These are phyloP conservation scores for Solanum appendiculatum DNA, from an alignment of 257 asterid genomes.

Conservation along the genomic window DNA sequence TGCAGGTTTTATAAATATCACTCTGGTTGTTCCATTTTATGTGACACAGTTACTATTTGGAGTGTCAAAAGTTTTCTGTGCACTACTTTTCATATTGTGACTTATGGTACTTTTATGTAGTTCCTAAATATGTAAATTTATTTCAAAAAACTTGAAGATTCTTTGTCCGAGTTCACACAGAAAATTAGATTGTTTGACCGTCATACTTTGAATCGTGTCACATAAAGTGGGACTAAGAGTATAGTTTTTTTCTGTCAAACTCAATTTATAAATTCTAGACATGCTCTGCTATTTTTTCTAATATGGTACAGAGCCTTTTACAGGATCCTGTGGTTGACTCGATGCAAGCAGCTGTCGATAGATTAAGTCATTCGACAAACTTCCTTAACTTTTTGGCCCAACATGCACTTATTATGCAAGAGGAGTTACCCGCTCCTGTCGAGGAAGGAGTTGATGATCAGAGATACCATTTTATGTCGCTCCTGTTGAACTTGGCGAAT, in stretches of 20 bases:
- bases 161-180: neutral
- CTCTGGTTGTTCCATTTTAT: neutral
- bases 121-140: neutral
- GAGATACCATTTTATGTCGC: constrained; percentile 87
- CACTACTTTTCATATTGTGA: neutral
- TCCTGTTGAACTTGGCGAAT: constrained; percentile 77
- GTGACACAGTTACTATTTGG: neutral
- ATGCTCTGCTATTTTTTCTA: constrained; percentile 4
- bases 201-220: neutral
- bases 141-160: neutral
- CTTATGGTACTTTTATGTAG: neutral
- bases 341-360: constrained; percentile 67
- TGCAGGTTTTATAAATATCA: neutral
- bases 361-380: constrained; percentile 78
- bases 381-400: constrained; percentile 84
- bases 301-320: constrained; percentile 6
- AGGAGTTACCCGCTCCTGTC: constrained; percentile 57
- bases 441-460: constrained; percentile 62
- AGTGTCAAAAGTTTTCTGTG: neutral
- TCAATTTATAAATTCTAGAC: neutral
- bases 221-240: neutral
- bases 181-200: neutral
- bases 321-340: constrained; percentile 95
- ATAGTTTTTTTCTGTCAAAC: neutral
- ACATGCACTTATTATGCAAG: constrained; percentile 98